These are phyloP conservation scores for Stagonosporopsis vannaccii DNA, from an alignment of 2,329 filamentous ascomycete genomes.

Conservation along the genomic window DNA sequence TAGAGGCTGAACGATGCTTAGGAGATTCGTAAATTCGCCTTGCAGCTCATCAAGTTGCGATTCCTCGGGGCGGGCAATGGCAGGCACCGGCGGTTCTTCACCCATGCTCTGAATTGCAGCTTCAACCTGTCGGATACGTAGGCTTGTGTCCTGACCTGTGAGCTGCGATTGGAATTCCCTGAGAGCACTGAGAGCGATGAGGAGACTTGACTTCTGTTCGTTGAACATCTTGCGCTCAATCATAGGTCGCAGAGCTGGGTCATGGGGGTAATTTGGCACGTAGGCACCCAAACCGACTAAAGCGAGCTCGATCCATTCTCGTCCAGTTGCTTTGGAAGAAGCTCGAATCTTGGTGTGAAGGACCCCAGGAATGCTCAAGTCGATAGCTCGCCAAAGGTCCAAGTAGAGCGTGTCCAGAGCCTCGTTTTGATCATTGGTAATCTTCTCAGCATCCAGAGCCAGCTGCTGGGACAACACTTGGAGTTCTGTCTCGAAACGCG, in stretches of 20 bases:
- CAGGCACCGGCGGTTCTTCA: constrained; percentile 68
- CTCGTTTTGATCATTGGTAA: constrained; percentile 42
- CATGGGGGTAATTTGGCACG: constrained; percentile 84
- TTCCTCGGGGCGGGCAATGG: constrained; percentile 73
- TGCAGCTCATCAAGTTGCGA: constrained; percentile 77
- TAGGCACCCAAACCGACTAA: constrained; percentile 79
- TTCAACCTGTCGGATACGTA: constrained; percentile 70
- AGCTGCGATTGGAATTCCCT: constrained; percentile 70
- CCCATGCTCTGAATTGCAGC: constrained; percentile 70
- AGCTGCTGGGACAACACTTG: constrained; percentile 48
- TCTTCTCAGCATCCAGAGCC: constrained; percentile 40
- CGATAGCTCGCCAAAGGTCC: constrained; percentile 29
- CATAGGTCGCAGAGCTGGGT: constrained; percentile 70
- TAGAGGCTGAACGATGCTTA: constrained; percentile 53
- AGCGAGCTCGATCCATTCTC: constrained; percentile 78
- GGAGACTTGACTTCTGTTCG: constrained; percentile 64
- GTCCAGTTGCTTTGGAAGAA: background rate
- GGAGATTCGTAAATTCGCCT: constrained; percentile 79
- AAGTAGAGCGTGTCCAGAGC: constrained; percentile 41
- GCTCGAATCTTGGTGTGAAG: constrained; percentile 43
- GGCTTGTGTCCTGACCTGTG: constrained; percentile 71
- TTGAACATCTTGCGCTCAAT: constrained; percentile 69
- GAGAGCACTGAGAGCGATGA: constrained; percentile 66
- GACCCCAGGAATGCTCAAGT: constrained; percentile 16
- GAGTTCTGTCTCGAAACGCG: constrained; percentile 52